Evolutionary conservation across 2,329 filamentous ascomycete genomes (phyloP), one percentile per base, ranked within the genome.

Genomic region (Verticillium tricorpus): DNA sequence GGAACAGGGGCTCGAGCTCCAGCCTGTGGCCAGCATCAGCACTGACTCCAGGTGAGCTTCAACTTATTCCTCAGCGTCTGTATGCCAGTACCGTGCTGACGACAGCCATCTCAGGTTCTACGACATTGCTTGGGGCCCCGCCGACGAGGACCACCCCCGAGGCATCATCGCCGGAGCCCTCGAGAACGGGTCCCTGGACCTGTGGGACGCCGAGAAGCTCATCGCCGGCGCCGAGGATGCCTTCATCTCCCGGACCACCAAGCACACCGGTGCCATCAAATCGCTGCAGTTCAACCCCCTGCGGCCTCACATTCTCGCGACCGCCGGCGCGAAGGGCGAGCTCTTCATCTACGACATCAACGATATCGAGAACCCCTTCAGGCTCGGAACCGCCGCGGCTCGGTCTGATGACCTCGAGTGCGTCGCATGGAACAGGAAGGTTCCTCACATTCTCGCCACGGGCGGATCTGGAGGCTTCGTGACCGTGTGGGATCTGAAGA

Each of bases 401-500:
- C 90, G 94, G 72, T 91, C 93, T 45, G 94, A 98, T 71, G 95
- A 99, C 69, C 91, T 98, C 67, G 95, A 98, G 71, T 96, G 93
- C 67, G 82, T 99, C 64, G 94, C 97, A 69, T 99, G 96, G 96
- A 99, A 99, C 78, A 93, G 93, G 73, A 98, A 96, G 79, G 94
- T 98, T 52, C 87, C 94, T 15, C 94, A 99, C 73, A 99, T 99
- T 73, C 80, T 99, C 68, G 95, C 94, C 19, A 98, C 94, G 11
- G 95, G 95, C 67, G 94, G 93, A 72, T 90, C 88, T 65, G 93
- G 93, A 58, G 95, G 95, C 5, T 96, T 98, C 71, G 93, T 98
- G 39, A 98, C 95, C 2, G 94, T 99, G 19, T 99, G 95, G 95
- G 95, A 99, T 78, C 84, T 98, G 67, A 97, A 97, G 82, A 93